Evolutionary conservation across 2,329 filamentous ascomycete genomes (phyloP).

Genomic region (Aspergillus sp.): DNA sequence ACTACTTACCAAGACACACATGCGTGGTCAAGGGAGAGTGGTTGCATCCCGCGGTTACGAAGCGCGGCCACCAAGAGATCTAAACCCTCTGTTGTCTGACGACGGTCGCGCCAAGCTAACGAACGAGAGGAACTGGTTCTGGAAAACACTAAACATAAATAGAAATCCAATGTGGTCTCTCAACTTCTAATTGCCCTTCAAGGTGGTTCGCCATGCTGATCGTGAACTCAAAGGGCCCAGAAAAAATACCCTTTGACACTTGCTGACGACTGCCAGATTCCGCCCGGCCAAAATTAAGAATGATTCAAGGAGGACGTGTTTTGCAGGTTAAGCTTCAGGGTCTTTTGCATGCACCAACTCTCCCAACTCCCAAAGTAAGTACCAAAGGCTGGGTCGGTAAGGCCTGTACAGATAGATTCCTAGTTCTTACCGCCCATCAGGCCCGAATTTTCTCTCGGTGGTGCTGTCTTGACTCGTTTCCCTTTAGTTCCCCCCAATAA

Average conservation of each 20-base stretch:
- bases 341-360: slow-evolving; percentile 1
- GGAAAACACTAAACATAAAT: slow-evolving; percentile 6
- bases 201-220: slow-evolving; percentile 12
- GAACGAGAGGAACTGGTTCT: slow-evolving; percentile 4
- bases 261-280: neutral
- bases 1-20: neutral
- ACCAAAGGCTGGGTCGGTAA: neutral
- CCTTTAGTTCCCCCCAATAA: neutral
- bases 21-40: slow-evolving; percentile 6
- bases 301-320: slow-evolving; percentile 12
- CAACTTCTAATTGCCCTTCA: neutral
- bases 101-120: slow-evolving; percentile 7
- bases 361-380: no score
- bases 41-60: slow-evolving; percentile 6
- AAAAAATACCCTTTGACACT: neutral
- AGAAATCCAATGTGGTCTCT: slow-evolving; percentile 2
- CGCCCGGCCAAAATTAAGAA: neutral
- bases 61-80: slow-evolving; percentile 1
- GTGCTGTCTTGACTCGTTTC: neutral
- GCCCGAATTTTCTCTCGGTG: neutral
- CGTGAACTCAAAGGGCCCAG: slow-evolving; percentile 2
- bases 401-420: neutral
- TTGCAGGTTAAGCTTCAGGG: slow-evolving; percentile 19
- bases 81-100: slow-evolving; percentile 1
- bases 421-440: neutral